phyloP scores from a whole-genome alignment of 345 rosid species.

The Camelina laxa region DNA sequence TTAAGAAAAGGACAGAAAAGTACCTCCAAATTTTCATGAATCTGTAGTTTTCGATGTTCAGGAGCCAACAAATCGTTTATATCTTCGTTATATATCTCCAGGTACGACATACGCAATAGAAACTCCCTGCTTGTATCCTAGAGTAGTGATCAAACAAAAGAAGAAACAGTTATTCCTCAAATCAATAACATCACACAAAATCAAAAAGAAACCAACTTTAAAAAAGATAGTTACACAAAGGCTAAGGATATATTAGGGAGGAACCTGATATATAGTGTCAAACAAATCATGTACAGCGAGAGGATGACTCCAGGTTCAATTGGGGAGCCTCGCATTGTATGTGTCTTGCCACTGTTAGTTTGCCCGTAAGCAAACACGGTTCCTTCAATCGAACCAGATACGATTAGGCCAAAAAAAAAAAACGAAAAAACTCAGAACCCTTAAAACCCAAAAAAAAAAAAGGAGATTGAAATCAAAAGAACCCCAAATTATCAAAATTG shows the following conservation, averaged over 20 bases:
- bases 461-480: background rate
- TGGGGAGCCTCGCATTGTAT: slow-evolving; percentile 89
- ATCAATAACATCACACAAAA: slow-evolving; percentile 20
- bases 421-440: background rate
- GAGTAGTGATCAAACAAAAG: slow-evolving; percentile 8
- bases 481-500: slow-evolving; percentile 9
- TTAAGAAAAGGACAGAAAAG: background rate
- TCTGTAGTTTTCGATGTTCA: slow-evolving; percentile 90
- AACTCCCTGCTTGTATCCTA: slow-evolving; percentile 85
- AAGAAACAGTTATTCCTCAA: background rate
- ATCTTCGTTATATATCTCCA: slow-evolving; percentile 97
- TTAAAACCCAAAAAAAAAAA: background rate
- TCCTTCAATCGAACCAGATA: slow-evolving; percentile 50
- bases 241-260: background rate
- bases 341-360: slow-evolving; percentile 95
- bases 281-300: slow-evolving; percentile 80
- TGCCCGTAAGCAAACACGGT: slow-evolving; percentile 98
- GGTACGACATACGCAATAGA: slow-evolving; percentile 88
- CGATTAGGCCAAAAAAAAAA: background rate
- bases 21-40: slow-evolving; percentile 92
- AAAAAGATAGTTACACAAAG: background rate
- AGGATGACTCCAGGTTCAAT: slow-evolving; percentile 84
- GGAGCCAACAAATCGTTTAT: slow-evolving; percentile 90
- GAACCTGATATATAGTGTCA: slow-evolving; percentile 67
- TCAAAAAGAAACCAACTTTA: background rate